Evolutionary conservation across 1,284 basidiomycete species (phyloP), one percentile per base, ranked within the genome.

Genomic region (Agaricales sp.): DNA sequence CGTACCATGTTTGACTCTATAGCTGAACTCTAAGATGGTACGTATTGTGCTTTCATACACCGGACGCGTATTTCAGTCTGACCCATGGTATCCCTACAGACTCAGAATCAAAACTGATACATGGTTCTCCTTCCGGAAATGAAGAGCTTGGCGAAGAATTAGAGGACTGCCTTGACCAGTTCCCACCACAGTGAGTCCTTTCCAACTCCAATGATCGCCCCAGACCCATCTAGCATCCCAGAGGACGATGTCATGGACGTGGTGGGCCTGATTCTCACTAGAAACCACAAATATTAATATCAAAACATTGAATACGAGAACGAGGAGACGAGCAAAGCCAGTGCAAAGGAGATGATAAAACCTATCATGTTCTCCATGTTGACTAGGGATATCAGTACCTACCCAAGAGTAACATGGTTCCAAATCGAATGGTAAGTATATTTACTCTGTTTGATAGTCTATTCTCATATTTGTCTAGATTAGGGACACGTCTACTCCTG

Each of bases 291-390:
- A 25, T 92, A 95, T 49, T 92, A 96, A 60, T 99, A 99, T 65
- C 96, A 99, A 67, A 96, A 98, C 64, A 98, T 94, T 45, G 94
- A 97, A 63, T 98, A 98, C 64, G 93, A 97, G 63, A 87, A 87
- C 55, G 89, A 94, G 54, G 90, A 91, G 67, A 82, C 92, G 78
- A 87, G 81, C 61, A 77, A 81, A 59, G 76, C 71, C 11, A 35
- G 30, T 8, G 30, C 8, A n/a, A 35, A n/a, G 30, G 30, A 35
- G 14, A 84, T 84, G 13, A 88, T 87, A 8, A 59, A 68, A 26
- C 73, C 74, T 47, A 87, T 92, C 48, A 67, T 78, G 57, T 89
- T 92, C 61, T 86, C 92, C 39, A 73, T 82, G 50, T 69, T 99
- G 22, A 77, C 87, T 55, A 77, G 95, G 57, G 92, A 95, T 61